Percentiles rank a stretch among this genome's conserved stretches.
phyloP scores from a whole-genome alignment of 129 eudicot genomes.

The Oenanthe sinensis region DNA sequence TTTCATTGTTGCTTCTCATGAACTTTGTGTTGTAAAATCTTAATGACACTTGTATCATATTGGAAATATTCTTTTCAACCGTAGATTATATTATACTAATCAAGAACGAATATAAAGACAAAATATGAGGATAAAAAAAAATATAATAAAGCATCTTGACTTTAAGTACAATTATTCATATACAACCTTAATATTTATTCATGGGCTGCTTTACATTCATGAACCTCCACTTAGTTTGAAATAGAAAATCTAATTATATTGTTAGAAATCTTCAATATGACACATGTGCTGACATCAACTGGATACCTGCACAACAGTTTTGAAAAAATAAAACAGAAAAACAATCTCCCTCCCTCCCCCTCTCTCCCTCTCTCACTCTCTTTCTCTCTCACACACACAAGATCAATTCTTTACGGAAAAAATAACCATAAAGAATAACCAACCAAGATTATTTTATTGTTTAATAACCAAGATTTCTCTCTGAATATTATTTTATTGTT shows the following conservation, averaged over 20 bases:
- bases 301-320: neutral
- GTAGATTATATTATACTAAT: neutral
- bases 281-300: neutral
- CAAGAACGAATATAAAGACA: neutral
- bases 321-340: neutral
- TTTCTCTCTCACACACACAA: neutral
- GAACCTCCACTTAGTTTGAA: slow-evolving; percentile 2
- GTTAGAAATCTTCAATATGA: neutral
- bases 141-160: neutral
- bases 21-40: neutral
- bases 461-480: too few species aligned
- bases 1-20: neutral
- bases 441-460: too few species aligned
- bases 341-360: neutral
- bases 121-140: neutral
- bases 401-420: neutral
- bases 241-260: neutral
- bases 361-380: too few species aligned
- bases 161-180: neutral
- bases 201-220: neutral
- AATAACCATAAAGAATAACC: too few species aligned
- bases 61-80: neutral
- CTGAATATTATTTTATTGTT: too few species aligned
- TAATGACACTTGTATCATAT: neutral
- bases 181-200: neutral